Base-by-base conservation (phyloP, 768 basidiomycete genomes). In the Candolleomyces eurysporus region DNA sequence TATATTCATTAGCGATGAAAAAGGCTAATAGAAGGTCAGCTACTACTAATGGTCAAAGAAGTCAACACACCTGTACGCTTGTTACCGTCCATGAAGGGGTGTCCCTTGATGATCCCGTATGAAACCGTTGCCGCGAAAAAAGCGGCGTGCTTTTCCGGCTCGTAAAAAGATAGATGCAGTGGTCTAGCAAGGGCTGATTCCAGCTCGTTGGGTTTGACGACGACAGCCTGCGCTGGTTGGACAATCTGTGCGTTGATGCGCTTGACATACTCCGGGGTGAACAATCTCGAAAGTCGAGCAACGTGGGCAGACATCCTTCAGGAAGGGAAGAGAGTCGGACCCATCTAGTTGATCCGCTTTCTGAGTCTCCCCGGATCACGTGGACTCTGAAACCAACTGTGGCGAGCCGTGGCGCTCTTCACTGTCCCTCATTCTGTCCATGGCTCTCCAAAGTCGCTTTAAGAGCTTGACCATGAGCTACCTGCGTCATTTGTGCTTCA, bases 181-280 rank as follows among this genome's bases (percentile, higher is more conserved):
- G 73, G 73, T 4, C 73, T 64, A 16, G 59, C 62, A 4, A 75
- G 59, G 0, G 73, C 64, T 2, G 73, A 73, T 51, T 66, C 65
- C 7, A 75, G 66, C 60, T 75, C 73, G 56, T 75, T 75, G 13
- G 75, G 71, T 52, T 75, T 75, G 32, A 75, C 73, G 6, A 61
- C 45, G 31, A 56, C 60, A 36, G 72, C 68, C 21, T 48, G 58
- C 8, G 66, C 66, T 1, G 75, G 75, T 54, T 73, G 58, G n/a
- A 75, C 73, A 1, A 76, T 60, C 62, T 74, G 73, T 0, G 72
- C 71, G 55, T 75, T 74, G 32, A 75, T 70, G 65, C 61, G 59
- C 50, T 64, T 61, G 45, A 52, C 59, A 30, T 66, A 66, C 45
- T 66, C 66, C 2, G 72, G 64, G 6, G 73, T 73, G 61, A 75